These are phyloP conservation scores for Nicotiana attenuata DNA, from an alignment of 257 asterid genomes.

Conservation along the genomic window DNA sequence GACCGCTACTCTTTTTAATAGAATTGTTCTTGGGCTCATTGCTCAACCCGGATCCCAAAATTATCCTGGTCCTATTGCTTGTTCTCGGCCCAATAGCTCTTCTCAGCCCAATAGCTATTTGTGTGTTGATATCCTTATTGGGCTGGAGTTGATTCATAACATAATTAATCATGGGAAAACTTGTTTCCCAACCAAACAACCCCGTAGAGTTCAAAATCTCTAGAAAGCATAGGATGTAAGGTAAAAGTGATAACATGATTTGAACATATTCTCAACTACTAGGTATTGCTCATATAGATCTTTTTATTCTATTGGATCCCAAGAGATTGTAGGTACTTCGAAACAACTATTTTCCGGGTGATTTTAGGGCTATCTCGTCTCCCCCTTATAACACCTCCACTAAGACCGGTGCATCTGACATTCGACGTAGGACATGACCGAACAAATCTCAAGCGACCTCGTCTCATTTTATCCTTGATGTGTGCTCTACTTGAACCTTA, in stretches of 20 bases:
- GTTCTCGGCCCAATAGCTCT: too few species aligned
- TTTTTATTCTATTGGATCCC: background rate
- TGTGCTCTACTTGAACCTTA: background rate
- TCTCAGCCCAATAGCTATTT: too few species aligned
- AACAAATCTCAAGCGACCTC: background rate
- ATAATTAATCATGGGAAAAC: too few species aligned
- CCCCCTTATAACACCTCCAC: background rate
- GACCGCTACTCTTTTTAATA: too few species aligned
- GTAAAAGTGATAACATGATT: background rate
- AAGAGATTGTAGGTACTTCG: background rate
- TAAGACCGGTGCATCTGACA: background rate
- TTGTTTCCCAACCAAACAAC: too few species aligned
- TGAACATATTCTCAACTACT: background rate
- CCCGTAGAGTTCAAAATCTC: background rate
- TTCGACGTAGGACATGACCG: background rate
- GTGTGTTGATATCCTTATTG: too few species aligned
- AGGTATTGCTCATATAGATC: background rate
- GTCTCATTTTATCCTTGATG: background rate
- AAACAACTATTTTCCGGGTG: background rate
- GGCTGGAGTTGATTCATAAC: too few species aligned
- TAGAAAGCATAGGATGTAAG: background rate
- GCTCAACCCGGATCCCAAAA: too few species aligned
- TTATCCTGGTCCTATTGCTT: too few species aligned
- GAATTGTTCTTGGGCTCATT: too few species aligned
- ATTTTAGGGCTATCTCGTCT: background rate